A percentile compares a stretch with the other conserved stretches of the same genome.
Conservation (phyloP, 2,329 filamentous ascomycete genomes). For the Allantophomopsis lycopodina region DNA sequence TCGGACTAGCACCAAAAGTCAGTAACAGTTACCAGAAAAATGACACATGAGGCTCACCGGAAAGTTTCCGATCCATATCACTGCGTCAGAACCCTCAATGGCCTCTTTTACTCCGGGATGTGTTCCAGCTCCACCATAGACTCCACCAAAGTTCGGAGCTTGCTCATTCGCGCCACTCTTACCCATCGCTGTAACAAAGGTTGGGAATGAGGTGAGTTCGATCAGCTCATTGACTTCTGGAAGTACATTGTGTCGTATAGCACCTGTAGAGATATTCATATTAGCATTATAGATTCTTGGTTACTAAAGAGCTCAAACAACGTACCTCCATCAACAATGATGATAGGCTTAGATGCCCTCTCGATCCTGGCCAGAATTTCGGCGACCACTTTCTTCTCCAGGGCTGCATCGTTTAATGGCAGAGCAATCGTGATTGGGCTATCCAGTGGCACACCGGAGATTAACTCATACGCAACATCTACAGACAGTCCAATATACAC, state of each 20-base stretch:
- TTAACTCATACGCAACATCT: background rate
- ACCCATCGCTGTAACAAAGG: constrained; percentile 29
- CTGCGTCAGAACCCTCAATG: constrained; percentile 3
- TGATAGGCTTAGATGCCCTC: constrained; percentile 28
- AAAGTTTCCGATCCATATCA: constrained; percentile 5
- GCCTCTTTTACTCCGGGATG: background rate
- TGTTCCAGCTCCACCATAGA: constrained; percentile 24
- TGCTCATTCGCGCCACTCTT: constrained; percentile 35
- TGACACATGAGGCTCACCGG: constrained; percentile 5
- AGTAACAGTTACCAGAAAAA: too few species aligned
- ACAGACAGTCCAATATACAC: background rate
- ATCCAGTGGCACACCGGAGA: constrained; percentile 10
- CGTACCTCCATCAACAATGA: constrained; percentile 31
- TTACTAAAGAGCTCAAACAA: background rate
- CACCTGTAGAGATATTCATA: constrained; percentile 11
- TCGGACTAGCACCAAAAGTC: too few species aligned
- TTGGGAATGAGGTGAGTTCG: constrained; percentile 27
- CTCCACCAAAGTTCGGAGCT: constrained; percentile 29
- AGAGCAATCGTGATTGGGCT: too few species aligned
- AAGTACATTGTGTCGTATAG: constrained; percentile 4
- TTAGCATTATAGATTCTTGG: too few species aligned
- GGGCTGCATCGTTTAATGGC: constrained; percentile 3
- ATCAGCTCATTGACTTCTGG: constrained; percentile 20
- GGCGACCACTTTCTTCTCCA: constrained; percentile 14
- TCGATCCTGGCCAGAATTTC: constrained; percentile 25